Conservation (phyloP, 2,329 filamentous ascomycete genomes). For the Talaromyces verruculosus region DNA sequence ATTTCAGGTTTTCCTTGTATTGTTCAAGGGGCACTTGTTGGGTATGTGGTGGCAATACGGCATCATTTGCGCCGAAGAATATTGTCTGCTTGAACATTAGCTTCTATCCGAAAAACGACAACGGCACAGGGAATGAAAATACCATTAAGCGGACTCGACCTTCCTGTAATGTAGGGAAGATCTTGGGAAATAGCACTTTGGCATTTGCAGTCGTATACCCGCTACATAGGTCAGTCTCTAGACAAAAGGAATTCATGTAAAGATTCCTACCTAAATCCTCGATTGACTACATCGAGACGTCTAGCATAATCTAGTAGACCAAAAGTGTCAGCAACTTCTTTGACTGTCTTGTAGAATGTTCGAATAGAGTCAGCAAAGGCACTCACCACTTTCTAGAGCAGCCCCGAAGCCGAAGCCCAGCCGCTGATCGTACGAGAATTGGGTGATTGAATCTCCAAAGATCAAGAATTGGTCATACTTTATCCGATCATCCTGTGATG, state of each 20-base stretch:
- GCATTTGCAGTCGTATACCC: constrained; percentile 79
- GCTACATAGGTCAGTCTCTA: constrained; percentile 35
- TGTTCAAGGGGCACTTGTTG: constrained; percentile 77
- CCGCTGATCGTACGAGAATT: constrained; percentile 61
- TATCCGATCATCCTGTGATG: background rate
- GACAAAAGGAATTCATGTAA: background rate
- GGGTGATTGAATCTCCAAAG: constrained; percentile 86
- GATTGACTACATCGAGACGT: constrained; percentile 80
- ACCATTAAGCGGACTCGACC: constrained; percentile 50
- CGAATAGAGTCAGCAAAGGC: no score
- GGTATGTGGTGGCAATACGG: constrained; percentile 64
- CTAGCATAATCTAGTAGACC: constrained; percentile 65
- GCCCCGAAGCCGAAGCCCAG: constrained; percentile 74
- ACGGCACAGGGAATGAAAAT: background rate
- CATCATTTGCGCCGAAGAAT: constrained; percentile 89
- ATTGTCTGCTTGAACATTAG: constrained; percentile 55
- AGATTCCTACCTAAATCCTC: constrained; percentile 65
- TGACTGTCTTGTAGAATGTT: no score
- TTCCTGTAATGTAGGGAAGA: constrained; percentile 67
- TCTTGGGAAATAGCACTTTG: constrained; percentile 65
- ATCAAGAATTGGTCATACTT: constrained; percentile 72
- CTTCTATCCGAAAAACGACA: background rate
- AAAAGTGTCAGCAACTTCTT: background rate
- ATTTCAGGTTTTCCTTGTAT: constrained; percentile 70
- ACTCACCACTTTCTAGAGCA: constrained; percentile 67